Evolutionary conservation across 306 rosid species (phyloP), one percentile per base, ranked within the genome.

Genomic region (Bauhinia variegata): DNA sequence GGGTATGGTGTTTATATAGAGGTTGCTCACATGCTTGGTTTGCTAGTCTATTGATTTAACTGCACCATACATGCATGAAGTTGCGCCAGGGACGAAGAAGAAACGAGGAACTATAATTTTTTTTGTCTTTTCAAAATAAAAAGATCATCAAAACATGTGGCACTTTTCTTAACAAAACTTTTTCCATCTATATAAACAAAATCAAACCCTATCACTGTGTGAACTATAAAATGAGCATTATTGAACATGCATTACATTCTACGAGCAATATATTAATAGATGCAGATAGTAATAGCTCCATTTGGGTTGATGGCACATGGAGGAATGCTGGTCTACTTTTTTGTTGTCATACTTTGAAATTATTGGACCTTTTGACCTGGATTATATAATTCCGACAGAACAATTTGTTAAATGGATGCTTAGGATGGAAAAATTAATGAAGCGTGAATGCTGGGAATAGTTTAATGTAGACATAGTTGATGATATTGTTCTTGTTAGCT

Each of bases 1-100:
- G 60, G 7, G 9, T 14, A 7, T 28, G 75, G 32, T 18, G 67
- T n/a, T 67, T 78, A 75, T 82, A 84, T 75, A 70, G 72, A 43
- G 59, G 38, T 1, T 7, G 18, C 43, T 46, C 67, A 71, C 78
- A 68, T 66, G 81, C 51, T 34, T 42, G 10, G 11, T 68, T 50
- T 31, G 23, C 14, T n/a, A 11, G 56, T 57, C 59, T 62, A 9
- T 56, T 47, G 19, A 30, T 67, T 61, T 14, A 78, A 38, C 63
- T 81, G 81, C 79, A 23, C 48, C 18, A 31, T 18, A 31, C 16
- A 5, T 50, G 75, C 81, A 77, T 49, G 8, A 47, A 46, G 43
- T 44, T 68, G 66, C 10, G 11, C 54, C 12, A 62, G 58, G 56
- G 54, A 44, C 31, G 19, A 37, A 18, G 33, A 59, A 38, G 23